phyloP scores from a whole-genome alignment of 108 stramenopile genomes.

The Seminavis robusta region DNA sequence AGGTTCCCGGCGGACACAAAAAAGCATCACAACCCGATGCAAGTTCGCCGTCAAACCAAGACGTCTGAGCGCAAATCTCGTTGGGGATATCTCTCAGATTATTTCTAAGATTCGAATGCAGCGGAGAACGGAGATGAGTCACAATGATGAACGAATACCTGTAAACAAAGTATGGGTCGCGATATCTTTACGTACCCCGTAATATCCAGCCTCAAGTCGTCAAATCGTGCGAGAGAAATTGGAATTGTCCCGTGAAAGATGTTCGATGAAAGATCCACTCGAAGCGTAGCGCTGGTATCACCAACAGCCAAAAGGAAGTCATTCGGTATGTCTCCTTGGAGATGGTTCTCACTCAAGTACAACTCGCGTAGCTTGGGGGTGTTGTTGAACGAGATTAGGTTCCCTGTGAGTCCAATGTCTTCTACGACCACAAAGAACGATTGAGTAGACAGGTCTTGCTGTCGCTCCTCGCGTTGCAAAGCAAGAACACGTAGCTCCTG shows the following conservation, averaged over 20 bases:
- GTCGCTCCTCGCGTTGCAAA: not conserved
- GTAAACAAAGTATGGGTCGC: no score
- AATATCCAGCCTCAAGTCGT: slow-evolving; percentile 26
- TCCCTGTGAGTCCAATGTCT: slow-evolving; percentile 29
- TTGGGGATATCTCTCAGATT: slow-evolving; percentile 23
- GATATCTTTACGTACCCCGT: slow-evolving; percentile 40
- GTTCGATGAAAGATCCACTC: slow-evolving; percentile 37
- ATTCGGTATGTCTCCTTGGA: slow-evolving; percentile 34
- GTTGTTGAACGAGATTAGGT: slow-evolving; percentile 24
- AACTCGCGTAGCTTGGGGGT: slow-evolving; percentile 21
- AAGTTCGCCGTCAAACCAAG: slow-evolving; percentile 62
- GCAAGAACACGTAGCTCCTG: not conserved
- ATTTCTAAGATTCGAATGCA: no score
- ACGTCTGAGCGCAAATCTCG: slow-evolving; percentile 13
- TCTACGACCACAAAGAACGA: slow-evolving; percentile 1
- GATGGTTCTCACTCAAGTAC: slow-evolving; percentile 32
- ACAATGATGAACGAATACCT: no score
- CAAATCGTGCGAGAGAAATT: slow-evolving; percentile 12
- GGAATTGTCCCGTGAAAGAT: slow-evolving; percentile 30
- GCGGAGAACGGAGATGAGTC: no score
- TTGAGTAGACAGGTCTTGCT: not conserved
- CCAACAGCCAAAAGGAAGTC: slow-evolving; percentile 21
- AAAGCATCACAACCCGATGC: slow-evolving; percentile 67
- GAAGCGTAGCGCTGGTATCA: slow-evolving; percentile 20
- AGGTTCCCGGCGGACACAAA: slow-evolving; percentile 68